phyloP scores from a whole-genome alignment of 2,329 filamentous ascomycete genomes.

The Blumeria graminis region DNA sequence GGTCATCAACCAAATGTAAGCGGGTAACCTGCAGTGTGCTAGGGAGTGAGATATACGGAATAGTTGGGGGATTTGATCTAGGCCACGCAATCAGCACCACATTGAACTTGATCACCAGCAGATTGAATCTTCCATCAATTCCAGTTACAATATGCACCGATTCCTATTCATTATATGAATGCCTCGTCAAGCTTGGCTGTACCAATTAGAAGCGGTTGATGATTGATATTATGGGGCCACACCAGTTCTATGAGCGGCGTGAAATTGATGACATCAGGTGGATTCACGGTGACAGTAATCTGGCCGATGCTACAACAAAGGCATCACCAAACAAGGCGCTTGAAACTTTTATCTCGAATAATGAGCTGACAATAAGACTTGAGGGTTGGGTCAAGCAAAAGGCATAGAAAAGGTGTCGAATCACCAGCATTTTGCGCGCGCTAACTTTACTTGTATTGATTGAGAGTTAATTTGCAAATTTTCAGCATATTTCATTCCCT shows the following conservation, averaged over 20 bases:
- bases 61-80: conserved; percentile 5
- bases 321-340: not conserved
- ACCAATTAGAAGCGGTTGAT: conserved; percentile 1
- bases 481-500: no score
- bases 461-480: no score
- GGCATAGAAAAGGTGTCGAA: no score
- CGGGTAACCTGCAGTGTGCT: conserved; percentile 5
- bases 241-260: conserved; percentile 2
- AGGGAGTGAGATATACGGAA: conserved; percentile 5
- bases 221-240: conserved; percentile 2
- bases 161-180: not conserved
- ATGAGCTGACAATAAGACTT: not conserved
- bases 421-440: no score
- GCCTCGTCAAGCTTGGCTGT: not conserved
- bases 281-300: not conserved
- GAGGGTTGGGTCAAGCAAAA: conserved; percentile 1
- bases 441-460: no score
- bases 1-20: conserved; percentile 4
- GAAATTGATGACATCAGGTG: no score
- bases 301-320: conserved; percentile 1
- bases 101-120: conserved; percentile 1
- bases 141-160: not conserved
- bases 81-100: conserved; percentile 2
- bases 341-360: not conserved
- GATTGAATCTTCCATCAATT: not conserved